Evolutionary conservation across 371 early-diverging fungal genomes (phyloP), one percentile per base, ranked within the genome.

Genomic region (Mycotypha africana): DNA sequence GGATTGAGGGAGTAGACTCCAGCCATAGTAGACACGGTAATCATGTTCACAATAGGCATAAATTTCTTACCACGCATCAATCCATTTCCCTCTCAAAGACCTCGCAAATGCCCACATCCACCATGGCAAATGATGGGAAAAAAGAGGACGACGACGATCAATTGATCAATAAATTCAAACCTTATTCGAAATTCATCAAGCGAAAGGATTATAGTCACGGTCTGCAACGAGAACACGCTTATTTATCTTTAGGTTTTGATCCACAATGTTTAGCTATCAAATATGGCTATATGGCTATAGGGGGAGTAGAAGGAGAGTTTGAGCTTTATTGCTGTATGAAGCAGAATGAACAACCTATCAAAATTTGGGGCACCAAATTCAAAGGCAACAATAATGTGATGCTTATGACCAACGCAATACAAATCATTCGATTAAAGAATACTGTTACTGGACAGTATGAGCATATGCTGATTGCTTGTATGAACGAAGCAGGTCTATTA

Each of bases 251-350:
- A 2, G 53, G 50, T 5, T 68, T 66, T 53, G 69, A 70, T 14
- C 67, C 71, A 1, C 38, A 78, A 25, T 78, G 81, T 38, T 25
- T 81, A 20, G 72, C 70, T 5, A 67, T 72, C 32, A 67, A 65
- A 24, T 77, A 72, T 32, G 81, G 81, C 7, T 81, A 74, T 42
- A 66, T 81, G 56, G 78, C 67, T 6, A 63, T 75, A 24, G 81
- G 81, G 32, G 66, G 74, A 2, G 23, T 62, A 4, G 68, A 70
- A 31, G 76, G 77, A 5, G 65, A 60, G 28, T 58, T 78, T 17
- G 64, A 66, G 25, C 58, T 76, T 14, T 74, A 72, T 34, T 81
- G 81, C 35, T 75, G 72, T 36, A 63, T 71, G 50, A 56, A 67
- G 10, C 56, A 66, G 10, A 39, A 41, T 4, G 48, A 42, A 22